Evolutionary conservation across 2,329 filamentous ascomycete genomes (phyloP).

Genomic region (Penicillium decumbens): DNA sequence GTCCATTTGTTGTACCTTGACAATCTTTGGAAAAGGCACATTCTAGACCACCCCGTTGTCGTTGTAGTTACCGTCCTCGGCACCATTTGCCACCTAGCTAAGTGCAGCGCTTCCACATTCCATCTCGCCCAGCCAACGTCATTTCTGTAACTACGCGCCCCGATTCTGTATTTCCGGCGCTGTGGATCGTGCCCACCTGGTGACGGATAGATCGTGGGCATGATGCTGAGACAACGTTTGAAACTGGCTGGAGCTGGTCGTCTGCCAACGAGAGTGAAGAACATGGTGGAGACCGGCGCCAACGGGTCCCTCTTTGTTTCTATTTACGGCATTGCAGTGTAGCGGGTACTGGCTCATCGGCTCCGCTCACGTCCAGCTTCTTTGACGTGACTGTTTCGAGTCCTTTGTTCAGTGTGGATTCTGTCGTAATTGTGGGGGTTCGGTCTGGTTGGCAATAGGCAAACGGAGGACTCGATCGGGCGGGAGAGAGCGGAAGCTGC

Average conservation of each 20-base stretch:
- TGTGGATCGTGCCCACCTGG: neutral
- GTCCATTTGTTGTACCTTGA: neutral
- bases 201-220: neutral
- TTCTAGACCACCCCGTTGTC: neutral
- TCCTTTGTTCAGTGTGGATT: neutral
- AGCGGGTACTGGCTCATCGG: neutral
- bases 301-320: neutral
- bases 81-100: neutral
- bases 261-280: conserved; percentile 1
- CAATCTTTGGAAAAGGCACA: neutral
- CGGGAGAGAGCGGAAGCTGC: too few species aligned
- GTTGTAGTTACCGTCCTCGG: neutral
- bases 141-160: neutral
- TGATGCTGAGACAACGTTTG: conserved; percentile 7
- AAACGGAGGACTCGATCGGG: neutral
- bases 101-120: neutral
- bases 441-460: conserved; percentile 1
- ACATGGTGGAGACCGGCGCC: conserved; percentile 2
- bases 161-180: neutral
- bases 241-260: neutral
- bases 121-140: conserved; percentile 5
- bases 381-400: neutral
- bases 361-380: neutral
- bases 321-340: neutral
- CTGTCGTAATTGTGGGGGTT: neutral